Base-by-base conservation (phyloP, 345 rosid species). In the Eucalyptus grandis region DNA sequence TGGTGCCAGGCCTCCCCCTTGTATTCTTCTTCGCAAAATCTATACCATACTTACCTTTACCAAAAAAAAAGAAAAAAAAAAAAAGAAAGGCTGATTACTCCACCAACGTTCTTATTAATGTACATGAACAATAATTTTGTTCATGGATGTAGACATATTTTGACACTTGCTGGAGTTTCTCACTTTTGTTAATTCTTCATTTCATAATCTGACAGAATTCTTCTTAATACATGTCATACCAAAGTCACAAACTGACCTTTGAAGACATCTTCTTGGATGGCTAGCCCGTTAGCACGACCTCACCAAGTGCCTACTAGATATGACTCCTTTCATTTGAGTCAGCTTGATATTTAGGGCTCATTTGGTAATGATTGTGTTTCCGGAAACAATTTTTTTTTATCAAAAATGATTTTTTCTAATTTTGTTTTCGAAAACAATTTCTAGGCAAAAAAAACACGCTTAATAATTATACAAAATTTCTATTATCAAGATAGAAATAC, bases 351-450 rank as follows among this genome's bases (percentile, higher is more conserved):
- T 53, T 53, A 53, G 10, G 56, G 56, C 0, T 2, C 56, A 53
- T 53, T 53, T 53, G 4, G 10, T 53, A 17, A 53, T 4, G 4
- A 53, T 53, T 53, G 1, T 53, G 56, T 17, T 17, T 17, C 2
- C 1, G 0, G 1, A 0, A 53, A 17, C 22, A 53, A 17, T 53
- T 53, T 50, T 53, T 53, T 50, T 53, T 53, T 53, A 53, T 51
- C 22, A 17, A 0, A 51, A 17, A 7, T 53, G 4, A 17, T 53
- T 53, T 53, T 16, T 17, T 53, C 8, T 53, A 0, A 17, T 17
- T 53, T 0, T 3, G 0, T 19, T 53, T 7, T 1, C 0, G 4
- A 3, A 19, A 53, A 53, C 4, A 53, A 53, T 53, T 53, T 53
- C 2, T 53, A 19, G 10, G 4, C 24, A 53, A 53, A 53, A 53